Evolutionary conservation across 2,329 filamentous ascomycete genomes (phyloP), one percentile per base, ranked within the genome.

Genomic region (Diaporthe aspalathi): DNA sequence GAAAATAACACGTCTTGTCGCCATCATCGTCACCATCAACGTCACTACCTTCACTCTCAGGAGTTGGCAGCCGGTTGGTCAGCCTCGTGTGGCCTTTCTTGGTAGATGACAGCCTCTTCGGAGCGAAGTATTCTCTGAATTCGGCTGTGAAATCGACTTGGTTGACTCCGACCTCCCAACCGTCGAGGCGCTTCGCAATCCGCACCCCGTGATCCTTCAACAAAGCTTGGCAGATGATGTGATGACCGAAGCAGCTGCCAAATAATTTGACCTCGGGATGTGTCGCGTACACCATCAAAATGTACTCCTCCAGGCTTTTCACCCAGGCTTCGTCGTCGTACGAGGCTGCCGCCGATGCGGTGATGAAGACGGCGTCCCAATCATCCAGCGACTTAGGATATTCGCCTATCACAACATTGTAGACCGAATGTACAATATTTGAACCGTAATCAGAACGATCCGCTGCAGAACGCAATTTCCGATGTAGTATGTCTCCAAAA

Each of bases 151-250:
- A 68, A 12, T 29, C 27, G 43, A 71, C 49, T 3, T 45, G 11
- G 38, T n/a, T 68, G 35, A 71, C 56, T 11, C 70, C 70, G 12
- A 71, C 45, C 56, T 71, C 70, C 70, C 70, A 71, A 7, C 70
- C 70, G 8, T 32, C 49, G 4, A 56, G 65, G 9, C 56, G 66
- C 27, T 40, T 68, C 45, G 50, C 66, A 9, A 71, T 66, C 5
- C 24, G 54, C 22, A 56, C 65, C 2, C 49, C 63, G 49, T 27
- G 38, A 3, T 62, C 62, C 22, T 22, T 38, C 29, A 72, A 24
- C 22, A 72, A 57, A 9, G 62, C 53, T 40, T 67, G 71, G 14
- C 68, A 67, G 9, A 71, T 60, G 3, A 72, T 40, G 6, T 70
- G 54, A 17, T 72, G 68, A 11, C 53, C 68, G 22, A 70, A 72